These are phyloP conservation scores for Silene noctiflora DNA, from an alignment of 179 eudicot genomes.

Conservation along the genomic window DNA sequence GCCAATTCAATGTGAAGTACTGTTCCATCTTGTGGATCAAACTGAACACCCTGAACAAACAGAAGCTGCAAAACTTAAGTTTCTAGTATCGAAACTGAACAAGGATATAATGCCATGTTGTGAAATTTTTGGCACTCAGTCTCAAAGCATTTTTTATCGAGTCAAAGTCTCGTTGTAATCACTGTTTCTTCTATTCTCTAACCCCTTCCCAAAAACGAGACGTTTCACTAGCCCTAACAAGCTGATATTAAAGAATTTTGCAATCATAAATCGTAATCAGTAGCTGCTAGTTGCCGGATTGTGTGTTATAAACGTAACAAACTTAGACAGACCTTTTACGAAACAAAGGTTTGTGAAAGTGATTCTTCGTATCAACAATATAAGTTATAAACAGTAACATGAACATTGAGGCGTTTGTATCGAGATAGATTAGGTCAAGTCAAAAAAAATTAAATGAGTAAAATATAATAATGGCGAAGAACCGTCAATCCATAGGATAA, in stretches of 20 bases:
- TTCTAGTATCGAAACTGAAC: constrained; percentile 9
- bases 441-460: no score
- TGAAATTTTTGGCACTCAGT: background rate
- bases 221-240: background rate
- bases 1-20: constrained; percentile 81
- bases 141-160: background rate
- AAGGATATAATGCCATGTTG: background rate
- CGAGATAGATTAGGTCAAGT: background rate
- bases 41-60: constrained; percentile 66
- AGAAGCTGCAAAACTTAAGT: background rate
- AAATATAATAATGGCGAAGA: no score
- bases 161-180: background rate
- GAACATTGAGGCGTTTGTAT: background rate
- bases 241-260: background rate
- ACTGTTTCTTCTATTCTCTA: background rate
- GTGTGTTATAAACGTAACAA: background rate
- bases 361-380: background rate
- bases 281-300: background rate
- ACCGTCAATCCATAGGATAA: background rate
- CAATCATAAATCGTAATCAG: background rate
- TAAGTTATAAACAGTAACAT: background rate
- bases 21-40: constrained; percentile 81
- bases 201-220: background rate
- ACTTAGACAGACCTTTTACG: background rate
- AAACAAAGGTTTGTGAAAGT: background rate